These are phyloP conservation scores for Colletotrichum camelliae DNA, from an alignment of 2,329 filamentous ascomycete genomes.

Conservation along the genomic window DNA sequence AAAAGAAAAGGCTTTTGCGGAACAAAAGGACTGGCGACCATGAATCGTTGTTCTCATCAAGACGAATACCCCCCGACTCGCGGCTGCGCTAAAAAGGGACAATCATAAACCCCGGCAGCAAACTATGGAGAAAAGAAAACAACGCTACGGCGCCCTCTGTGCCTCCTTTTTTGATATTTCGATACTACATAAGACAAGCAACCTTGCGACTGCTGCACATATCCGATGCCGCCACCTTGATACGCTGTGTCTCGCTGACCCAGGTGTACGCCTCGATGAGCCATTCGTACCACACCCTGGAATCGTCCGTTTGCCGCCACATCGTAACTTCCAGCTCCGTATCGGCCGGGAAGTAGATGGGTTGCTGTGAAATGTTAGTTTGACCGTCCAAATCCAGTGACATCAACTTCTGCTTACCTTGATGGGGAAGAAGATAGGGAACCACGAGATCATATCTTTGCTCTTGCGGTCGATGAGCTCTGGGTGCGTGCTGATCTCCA, in stretches of 20 bases:
- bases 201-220: constrained; percentile 73
- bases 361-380: constrained; percentile 61
- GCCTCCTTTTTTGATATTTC: background rate
- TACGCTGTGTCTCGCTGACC: constrained; percentile 61
- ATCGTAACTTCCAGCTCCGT: constrained; percentile 90
- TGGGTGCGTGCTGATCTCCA: constrained; percentile 92
- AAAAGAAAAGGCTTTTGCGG: background rate
- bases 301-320: constrained; percentile 94
- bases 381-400: background rate
- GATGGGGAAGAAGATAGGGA: constrained; percentile 96
- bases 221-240: constrained; percentile 71
- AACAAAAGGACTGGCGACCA: background rate
- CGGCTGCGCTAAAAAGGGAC: background rate
- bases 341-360: constrained; percentile 83
- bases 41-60: background rate
- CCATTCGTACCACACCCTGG: constrained; percentile 99
- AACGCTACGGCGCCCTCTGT: constrained; percentile 8
- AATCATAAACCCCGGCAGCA: background rate
- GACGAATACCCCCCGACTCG: background rate
- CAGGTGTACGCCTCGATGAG: constrained; percentile 83
- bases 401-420: constrained; percentile 65
- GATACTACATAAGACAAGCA: constrained; percentile 70
- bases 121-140: background rate
- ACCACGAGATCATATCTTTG: constrained; percentile 99
- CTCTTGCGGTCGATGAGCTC: constrained; percentile 92